Evolutionary conservation across 371 early-diverging fungal species (phyloP), one percentile per base, ranked within the genome.

Genomic region (Mortierella sp.): DNA sequence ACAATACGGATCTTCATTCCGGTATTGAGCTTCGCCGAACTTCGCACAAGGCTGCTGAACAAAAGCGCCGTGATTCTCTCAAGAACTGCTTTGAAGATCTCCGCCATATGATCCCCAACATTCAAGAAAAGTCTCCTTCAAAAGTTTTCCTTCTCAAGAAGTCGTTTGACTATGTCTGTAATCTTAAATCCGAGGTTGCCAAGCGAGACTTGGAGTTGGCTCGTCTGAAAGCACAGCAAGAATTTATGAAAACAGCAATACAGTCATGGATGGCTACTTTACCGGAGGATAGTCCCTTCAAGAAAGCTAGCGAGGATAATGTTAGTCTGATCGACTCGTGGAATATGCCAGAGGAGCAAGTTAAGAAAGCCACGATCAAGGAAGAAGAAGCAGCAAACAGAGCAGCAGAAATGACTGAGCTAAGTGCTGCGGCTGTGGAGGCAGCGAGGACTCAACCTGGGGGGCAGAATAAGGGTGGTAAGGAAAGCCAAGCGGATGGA

Each of bases 41-140:
- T 2, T 91, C 90, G 10, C 97, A 97, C 83, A 96, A 96, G 77
- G 94, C 93, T 19, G 97, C 98, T 5, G 98, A 98, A 77, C 97
- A 98, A 79, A 93, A 93, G 72, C 91, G 98, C n/a, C 86, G 98
- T 22, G 96, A 96, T 74, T 91, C 93, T 28, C 85, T 97, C 22
- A 96, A 96, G 71, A 83, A 91, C 53, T 92, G 93, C 42, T 98
- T 98, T 83, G 95, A 97, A 53, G 87, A 92, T 17, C 84, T 98
- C 17, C 86, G 91, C 26, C 69, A 80, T 22, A 85, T 93, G 37
- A 77, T 97, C 26, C 92, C 93, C n/a, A 89, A 89, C 10, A 86
- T 93, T 1, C 80, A 90, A 60, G 88, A 93, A 28, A 92, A 92
- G 68, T 82, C 89, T 26, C 88, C 90, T 0, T 89, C 88, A 68